Conservation (phyloP, 352 stramenopile genomes). For the Phytophthora sp. region DNA sequence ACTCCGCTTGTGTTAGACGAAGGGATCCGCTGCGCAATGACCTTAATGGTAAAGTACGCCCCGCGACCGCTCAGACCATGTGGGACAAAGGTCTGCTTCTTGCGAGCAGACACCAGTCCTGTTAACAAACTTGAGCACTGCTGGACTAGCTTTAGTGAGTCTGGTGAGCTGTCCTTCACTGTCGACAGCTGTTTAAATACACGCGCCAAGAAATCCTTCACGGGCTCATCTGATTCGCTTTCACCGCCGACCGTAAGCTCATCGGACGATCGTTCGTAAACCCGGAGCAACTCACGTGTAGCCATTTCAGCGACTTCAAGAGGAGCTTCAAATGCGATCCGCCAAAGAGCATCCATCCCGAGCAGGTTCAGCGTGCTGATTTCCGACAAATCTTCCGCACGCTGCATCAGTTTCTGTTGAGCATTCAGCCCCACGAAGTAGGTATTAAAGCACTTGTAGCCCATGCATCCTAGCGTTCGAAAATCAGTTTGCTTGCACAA, state of each 20-base stretch:
- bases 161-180: constrained; percentile 51
- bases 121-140: constrained; percentile 78
- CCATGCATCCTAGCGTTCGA: constrained; percentile 65
- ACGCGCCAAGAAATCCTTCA: constrained; percentile 83
- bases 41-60: constrained; percentile 79
- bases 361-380: constrained; percentile 50
- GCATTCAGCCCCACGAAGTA: constrained; percentile 86
- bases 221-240: constrained; percentile 38
- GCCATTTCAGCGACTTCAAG: constrained; percentile 80
- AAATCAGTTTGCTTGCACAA: constrained; percentile 85
- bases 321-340: constrained; percentile 80
- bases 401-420: constrained; percentile 48
- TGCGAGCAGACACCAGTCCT: constrained; percentile 61
- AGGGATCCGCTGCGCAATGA: constrained; percentile 82
- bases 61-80: constrained; percentile 78
- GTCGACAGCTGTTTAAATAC: constrained; percentile 76
- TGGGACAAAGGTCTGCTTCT: constrained; percentile 57
- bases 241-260: constrained; percentile 18
- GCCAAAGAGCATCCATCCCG: constrained; percentile 85
- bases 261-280: constrained; percentile 73
- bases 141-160: constrained; percentile 74
- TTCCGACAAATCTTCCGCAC: constrained; percentile 16
- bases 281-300: constrained; percentile 77
- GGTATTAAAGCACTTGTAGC: constrained; percentile 89
- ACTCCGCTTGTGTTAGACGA: constrained; percentile 42